Evolutionary conservation across 2,329 filamentous ascomycete genomes (phyloP), one percentile per base, ranked within the genome.

Genomic region (Trichoderma pleuroti): DNA sequence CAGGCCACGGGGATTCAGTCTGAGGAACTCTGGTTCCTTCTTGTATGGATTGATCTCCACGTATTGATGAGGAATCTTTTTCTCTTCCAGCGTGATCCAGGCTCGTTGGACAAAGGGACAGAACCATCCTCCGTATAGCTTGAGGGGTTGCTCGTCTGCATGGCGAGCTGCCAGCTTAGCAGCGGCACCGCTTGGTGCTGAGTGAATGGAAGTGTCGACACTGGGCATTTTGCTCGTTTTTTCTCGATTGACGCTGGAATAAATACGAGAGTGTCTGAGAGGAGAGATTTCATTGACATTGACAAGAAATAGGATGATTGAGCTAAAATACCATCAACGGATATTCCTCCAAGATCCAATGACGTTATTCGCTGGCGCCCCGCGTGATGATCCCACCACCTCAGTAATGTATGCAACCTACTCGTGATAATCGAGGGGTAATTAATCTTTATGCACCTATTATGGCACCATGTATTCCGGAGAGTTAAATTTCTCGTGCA

Each of bases 41-140:
- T 90, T 83, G 82, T 94, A 94, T 0, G 92, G 92, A 79, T 94
- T 93, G 71, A 93, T 90, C 82, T 93, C 90, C 73, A 92, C 84
- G 78, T 93, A 93, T 81, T 94, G 89, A 78, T 94, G 91, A 18
- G 88, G 86, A 34, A 93, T 91, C 2, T 84, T 81, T 79, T 94
- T 94, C 78, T 94, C 92, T 76, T 90, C 86, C 12, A 94, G 85
- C 1, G 90, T 87, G 72, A 93, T 89, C 90, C 92, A 93, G 16
- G 86, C 85, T 21, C 92, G 86, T 81, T 94, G 92, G 5, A 93
- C 86, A 73, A 88, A 89, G 16, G 87, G 87, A 74, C 86, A 95
- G 84, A 93, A 93, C 91, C 91, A 94, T 73, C 89, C 90, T 16
- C 88, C 88, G 79, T 93, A 93, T 14, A 93, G 83, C 78, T 91